phyloP scores from a whole-genome alignment of 139 green algal species.

The Marvania coccoides region DNA sequence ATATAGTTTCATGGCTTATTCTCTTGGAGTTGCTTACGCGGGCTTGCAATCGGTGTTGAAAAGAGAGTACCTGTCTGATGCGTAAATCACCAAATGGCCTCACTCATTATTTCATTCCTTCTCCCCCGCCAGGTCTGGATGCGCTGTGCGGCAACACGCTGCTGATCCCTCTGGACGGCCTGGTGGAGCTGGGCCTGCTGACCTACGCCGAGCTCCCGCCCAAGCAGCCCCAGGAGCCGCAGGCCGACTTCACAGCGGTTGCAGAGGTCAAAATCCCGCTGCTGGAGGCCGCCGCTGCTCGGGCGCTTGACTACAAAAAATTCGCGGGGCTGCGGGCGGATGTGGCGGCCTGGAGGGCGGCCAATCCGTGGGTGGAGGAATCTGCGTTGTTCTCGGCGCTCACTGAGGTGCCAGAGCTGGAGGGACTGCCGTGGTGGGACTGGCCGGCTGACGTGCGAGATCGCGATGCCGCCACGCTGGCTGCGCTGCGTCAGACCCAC shows the following conservation, averaged over 20 bases:
- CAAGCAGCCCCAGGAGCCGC: not conserved
- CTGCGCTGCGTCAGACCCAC: conserved; percentile 33
- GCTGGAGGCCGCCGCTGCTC: conserved; percentile 57
- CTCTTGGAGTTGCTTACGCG: too few relatives aligned
- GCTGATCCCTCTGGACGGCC: conserved; percentile 77
- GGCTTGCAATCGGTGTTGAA: too few relatives aligned
- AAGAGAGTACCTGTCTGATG: too few relatives aligned
- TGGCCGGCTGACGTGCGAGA: conserved; percentile 70
- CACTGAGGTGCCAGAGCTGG: conserved; percentile 26
- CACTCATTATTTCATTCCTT: too few relatives aligned
- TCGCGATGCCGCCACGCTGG: conserved; percentile 24
- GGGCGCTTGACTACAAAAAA: conserved; percentile 38
- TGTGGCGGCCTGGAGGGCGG: conserved; percentile 40
- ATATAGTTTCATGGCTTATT: too few relatives aligned
- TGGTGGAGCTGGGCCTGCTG: conserved; percentile 83
- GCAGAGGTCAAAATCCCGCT: conserved; percentile 53
- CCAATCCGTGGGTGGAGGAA: conserved; percentile 84
- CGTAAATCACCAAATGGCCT: too few relatives aligned
- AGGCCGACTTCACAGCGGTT: conserved; percentile 16
- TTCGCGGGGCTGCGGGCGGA: conserved; percentile 33
- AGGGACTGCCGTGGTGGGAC: conserved; percentile 78
- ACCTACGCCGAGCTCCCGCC: conserved; percentile 36
- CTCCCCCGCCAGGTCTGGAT: too few relatives aligned
- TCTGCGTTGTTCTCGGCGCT: conserved; percentile 79
- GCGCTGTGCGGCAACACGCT: conserved; percentile 89